phyloP scores from a whole-genome alignment of 2,329 filamentous ascomycete species.

The Paracamarosporium sp. region DNA sequence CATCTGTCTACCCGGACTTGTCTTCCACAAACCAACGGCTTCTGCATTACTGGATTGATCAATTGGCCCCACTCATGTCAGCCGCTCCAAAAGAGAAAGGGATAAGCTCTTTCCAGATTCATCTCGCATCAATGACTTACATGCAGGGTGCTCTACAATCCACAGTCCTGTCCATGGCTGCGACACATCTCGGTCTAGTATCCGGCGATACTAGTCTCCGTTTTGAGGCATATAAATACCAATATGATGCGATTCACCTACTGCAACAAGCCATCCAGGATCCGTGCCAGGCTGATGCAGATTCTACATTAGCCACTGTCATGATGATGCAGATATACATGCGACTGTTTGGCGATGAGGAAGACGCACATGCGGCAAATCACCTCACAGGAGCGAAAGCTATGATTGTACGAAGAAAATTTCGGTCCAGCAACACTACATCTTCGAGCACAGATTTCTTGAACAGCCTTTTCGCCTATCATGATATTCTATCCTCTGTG shows the following conservation, averaged over 20 bases:
- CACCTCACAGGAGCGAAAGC: slow-evolving; percentile 38
- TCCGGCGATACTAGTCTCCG: slow-evolving; percentile 26
- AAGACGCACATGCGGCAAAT: slow-evolving; percentile 33
- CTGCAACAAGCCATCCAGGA: slow-evolving; percentile 34
- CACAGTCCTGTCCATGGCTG: slow-evolving; percentile 40
- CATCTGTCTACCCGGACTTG: slow-evolving; percentile 17
- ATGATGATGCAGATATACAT: slow-evolving; percentile 44
- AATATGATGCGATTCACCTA: slow-evolving; percentile 33
- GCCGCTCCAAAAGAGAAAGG: slow-evolving; percentile 26
- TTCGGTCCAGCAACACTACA: slow-evolving; percentile 10
- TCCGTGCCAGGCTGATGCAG: slow-evolving; percentile 22
- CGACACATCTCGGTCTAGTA: slow-evolving; percentile 33
- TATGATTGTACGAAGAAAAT: slow-evolving; percentile 31
- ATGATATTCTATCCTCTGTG: slow-evolving; percentile 40
- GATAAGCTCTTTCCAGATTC: slow-evolving; percentile 32
- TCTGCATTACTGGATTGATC: slow-evolving; percentile 35
- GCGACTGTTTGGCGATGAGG: slow-evolving; percentile 34
- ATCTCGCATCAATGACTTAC: slow-evolving; percentile 36
- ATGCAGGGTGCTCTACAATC: slow-evolving; percentile 34
- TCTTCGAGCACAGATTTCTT: slow-evolving; percentile 35
- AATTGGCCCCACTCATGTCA: slow-evolving; percentile 33
- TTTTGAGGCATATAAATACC: slow-evolving; percentile 34
- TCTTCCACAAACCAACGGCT: slow-evolving; percentile 29
- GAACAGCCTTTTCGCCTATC: slow-evolving; percentile 38
- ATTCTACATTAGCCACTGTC: slow-evolving; percentile 36